Base-by-base conservation (phyloP, 2,329 filamentous ascomycete genomes). In the Talaromyces atroroseus region DNA sequence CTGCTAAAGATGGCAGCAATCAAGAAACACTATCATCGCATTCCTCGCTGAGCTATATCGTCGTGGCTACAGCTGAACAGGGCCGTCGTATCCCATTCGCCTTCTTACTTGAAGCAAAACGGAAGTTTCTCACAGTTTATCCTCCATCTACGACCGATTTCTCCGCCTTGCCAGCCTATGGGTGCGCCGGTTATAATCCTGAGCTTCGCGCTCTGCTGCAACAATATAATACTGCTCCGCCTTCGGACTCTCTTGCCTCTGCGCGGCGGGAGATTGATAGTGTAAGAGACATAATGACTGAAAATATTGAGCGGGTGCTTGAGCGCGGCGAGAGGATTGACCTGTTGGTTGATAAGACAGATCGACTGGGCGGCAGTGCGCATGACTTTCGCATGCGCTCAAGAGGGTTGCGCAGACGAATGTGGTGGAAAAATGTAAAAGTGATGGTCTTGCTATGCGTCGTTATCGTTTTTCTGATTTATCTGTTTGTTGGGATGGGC, bases 401-500 rank as follows among this genome's bases (percentile, higher is more conserved):
- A 71, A 80, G 91, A 24, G 91, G 90, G 1, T 73, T 99, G 65
- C 89, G 94, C 77, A 82, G 95, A 68, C 83, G 87, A 74, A 97
- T 99, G 94, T 99, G 94, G 94, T 97, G 92, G 92, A 97, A 97
- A 85, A 97, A 99, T 72, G 82, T 95, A 47, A 95, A 95, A 78
- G 76, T 99, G 64, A 96, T 97, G 91, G 86, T 83, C 6, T 73
- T 99, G 64, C 68, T 96, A 46, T 90, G 92, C 1, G 74, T 94
- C 32, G 78, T 81, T 29, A 68, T 80, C 21, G 71, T 89, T 8
- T 89, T 89, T 66, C 74, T 89, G 71, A 66, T 89, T 3, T 90
- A 89, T 68, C 66, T 90, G 12, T 84, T 89, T 63, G 80, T 89
- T 21, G 87, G 87, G 0, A 85, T 89, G 72, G 86, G 84, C 5